These are phyloP conservation scores for Phytophthora fragariaefolia DNA, from an alignment of 352 stramenopile species.

Conservation along the genomic window DNA sequence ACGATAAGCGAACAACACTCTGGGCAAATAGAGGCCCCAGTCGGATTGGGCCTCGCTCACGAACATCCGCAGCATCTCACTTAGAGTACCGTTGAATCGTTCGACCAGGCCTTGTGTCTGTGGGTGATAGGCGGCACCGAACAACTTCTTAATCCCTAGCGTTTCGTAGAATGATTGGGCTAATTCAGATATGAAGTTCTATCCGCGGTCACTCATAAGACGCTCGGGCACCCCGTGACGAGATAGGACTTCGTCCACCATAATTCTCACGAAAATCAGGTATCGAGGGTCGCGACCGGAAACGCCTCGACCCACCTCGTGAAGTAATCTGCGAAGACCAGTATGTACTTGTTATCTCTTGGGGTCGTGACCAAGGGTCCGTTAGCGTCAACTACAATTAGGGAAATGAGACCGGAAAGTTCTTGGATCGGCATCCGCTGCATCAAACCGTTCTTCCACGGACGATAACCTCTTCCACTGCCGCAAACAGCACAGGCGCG, in stretches of 20 bases:
- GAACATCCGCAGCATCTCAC: not conserved
- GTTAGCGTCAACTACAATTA: not conserved
- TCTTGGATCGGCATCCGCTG: constrained; percentile 9
- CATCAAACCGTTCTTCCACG: constrained; percentile 5
- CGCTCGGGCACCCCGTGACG: not conserved
- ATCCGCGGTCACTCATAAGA: constrained; percentile 3
- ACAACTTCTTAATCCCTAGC: constrained; percentile 7
- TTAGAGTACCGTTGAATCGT: constrained; percentile 6
- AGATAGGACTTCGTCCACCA: not conserved
- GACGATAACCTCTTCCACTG: not conserved
- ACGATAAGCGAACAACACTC: constrained; percentile 10
- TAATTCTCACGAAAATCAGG: too few species aligned
- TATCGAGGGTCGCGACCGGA: too few species aligned
- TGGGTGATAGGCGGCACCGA: not conserved
- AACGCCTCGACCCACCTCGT: too few species aligned
- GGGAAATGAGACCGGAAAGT: not conserved
- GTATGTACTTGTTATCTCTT: too few species aligned
- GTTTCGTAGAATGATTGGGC: constrained; percentile 11
- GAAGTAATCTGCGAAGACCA: too few species aligned
- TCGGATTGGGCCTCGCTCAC: not conserved
- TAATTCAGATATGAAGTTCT: constrained; percentile 2
- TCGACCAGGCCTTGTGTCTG: constrained; percentile 4
- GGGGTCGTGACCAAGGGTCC: not conserved
- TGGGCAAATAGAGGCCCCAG: constrained; percentile 6
- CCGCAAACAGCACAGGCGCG: not conserved